A percentile compares a stretch with the other conserved stretches of the same genome.
phyloP scores from a whole-genome alignment of 371 early-diverging fungal species.

The Mucor piriformis region DNA sequence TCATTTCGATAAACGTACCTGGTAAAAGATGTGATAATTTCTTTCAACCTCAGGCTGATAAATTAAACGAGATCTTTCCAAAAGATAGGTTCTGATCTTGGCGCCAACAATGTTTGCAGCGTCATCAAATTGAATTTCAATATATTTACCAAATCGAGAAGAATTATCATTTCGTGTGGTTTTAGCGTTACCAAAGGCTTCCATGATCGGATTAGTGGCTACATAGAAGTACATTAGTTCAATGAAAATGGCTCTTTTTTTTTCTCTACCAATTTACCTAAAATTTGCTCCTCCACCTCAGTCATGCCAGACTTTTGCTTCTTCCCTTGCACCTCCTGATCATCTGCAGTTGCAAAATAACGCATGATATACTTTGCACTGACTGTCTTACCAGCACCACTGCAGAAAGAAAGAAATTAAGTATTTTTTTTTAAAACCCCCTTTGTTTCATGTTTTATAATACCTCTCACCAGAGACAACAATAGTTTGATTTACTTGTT shows the following conservation, averaged over 20 bases:
- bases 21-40: conserved; percentile 99
- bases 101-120: conserved; percentile 91
- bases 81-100: conserved; percentile 93
- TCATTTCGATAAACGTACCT: conserved; percentile 38
- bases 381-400: conserved; percentile 96
- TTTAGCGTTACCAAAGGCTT: conserved; percentile 99
- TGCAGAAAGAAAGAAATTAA: conserved; percentile 5
- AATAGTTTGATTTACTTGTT: conserved; percentile 94
- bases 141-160: conserved; percentile 98
- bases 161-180: conserved; percentile 98
- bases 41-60: conserved; percentile 92
- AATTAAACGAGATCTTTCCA: conserved; percentile 97
- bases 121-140: conserved; percentile 87
- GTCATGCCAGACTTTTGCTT: conserved; percentile 65
- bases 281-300: conserved; percentile 80
- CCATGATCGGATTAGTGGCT: conserved; percentile 97
- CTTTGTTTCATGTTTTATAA: conserved; percentile 14
- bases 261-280: too few species aligned
- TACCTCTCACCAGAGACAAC: conserved; percentile 98
- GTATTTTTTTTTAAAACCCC: neutral
- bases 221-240: neutral
- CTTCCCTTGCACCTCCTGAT: conserved; percentile 52
- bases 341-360: conserved; percentile 94
- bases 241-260: neutral
- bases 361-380: conserved; percentile 97